Evolutionary conservation across 139 green algal genomes (phyloP), one percentile per base, ranked within the genome.

Genomic region (Tetradesmus obliquus): DNA sequence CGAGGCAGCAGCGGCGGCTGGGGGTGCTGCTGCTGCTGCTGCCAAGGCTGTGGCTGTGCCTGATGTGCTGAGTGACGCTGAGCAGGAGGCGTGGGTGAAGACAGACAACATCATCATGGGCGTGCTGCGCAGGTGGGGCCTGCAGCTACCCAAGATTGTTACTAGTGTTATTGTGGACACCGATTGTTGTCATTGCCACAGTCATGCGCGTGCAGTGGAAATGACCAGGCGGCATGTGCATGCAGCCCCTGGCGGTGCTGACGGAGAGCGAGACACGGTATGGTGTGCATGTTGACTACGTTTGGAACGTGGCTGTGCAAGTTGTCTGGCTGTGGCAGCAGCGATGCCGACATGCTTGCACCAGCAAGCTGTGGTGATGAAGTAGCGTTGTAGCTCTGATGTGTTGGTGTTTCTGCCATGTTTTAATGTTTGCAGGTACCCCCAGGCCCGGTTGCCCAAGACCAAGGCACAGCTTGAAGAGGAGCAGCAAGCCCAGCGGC

Each of bases 21-120:
- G 6, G 12, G 32, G 1, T 82, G 84, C 32, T 9, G 82, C 45
- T 60, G 90, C 86, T 17, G 80, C 92, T 55, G 71, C 90, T 32
- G 80, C 72, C 3, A 84, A 82, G 80, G 62, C 80, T n/a, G 69
- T 92, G 80, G 13, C 66, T 22, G 54, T 92, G 82, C 91, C 81
- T 10, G 83, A 86, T n/a, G 45, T 81, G 57, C n/a, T 79, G 51
- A 87, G 82, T 15, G 24, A 76, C 3, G 89, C 86, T 4, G 79
- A 91, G 55, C 76, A 82, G 22, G 88, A 94, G 5, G 71, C 90
- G 1, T 85, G 83, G 91, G n/a, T 76, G 5, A 84, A 74, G 69
- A 91, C 82, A 9, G 93, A 95, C 74, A 55, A 90, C 24, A 94
- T 95, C 62, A 94, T 95, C 53, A 89, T 86, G 76, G 79, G 84